Base-by-base conservation (phyloP, 495 filamentous ascomycete genomes). In the Pseudoneurospora amorphoporcata region DNA sequence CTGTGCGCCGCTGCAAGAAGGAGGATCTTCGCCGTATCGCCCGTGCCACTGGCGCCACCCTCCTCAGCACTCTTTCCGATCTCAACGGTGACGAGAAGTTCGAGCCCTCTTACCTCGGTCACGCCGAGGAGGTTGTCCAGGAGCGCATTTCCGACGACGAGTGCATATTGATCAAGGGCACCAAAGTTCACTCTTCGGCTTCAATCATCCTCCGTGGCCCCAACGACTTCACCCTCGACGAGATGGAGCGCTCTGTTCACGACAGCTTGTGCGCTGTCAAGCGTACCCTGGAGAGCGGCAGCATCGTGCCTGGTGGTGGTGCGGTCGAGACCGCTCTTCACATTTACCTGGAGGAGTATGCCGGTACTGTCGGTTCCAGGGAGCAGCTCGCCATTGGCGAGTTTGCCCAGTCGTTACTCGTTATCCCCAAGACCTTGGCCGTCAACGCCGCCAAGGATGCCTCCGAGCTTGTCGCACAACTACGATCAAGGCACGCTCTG, bases 291-390 rank as follows among this genome's bases (percentile, higher is more conserved):
- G 95, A 99, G 85, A 97, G 93, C 81, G 95, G 95, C 70, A 94
- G 92, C 82, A 94, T 99, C 72, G 95, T 99, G 41, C 95, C 95
- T 41, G 95, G 95, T 69, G 95, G 94, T 76, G 95, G 94, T 75
- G 96, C 95, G 14, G 96, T 97, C 23, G 95, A 99, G 86, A 98
- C 95, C n/a, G 95, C 95, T 37, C 87, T 99, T 71, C 95, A 97
- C 84, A 99, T 99, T 80, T 98, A 98, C 84, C 88, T 99, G 40
- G 95, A 99, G 86, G 97, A 99, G 82, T 98, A 97, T 83, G 95
- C 95, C n/a, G 94, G 95, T 76, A 97, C 95, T 71, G 94, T 99
- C 71, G 94, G 95, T 75, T 98, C 94, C 40, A 90, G 95, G 73
- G 95, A 99, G 85, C 95, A 99, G 86, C 90, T 98, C 71, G 95